These are phyloP conservation scores for Teratosphaeria viscida DNA, from an alignment of 2,329 filamentous ascomycete species.

Conservation along the genomic window DNA sequence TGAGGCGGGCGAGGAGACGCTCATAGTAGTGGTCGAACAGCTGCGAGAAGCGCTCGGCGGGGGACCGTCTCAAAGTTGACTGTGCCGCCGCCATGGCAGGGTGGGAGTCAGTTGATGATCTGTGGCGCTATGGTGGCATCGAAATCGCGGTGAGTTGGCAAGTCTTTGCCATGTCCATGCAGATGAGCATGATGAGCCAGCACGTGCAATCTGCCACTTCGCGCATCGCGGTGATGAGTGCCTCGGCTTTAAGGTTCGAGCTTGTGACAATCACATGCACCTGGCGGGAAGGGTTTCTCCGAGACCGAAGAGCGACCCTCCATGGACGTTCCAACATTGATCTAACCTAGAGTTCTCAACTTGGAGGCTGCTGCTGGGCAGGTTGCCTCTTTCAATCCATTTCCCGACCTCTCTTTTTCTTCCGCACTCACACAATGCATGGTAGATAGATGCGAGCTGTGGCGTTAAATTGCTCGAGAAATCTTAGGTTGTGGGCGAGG, in stretches of 20 bases:
- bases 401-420: too few species aligned
- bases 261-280: not conserved
- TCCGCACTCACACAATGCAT: too few species aligned
- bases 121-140: not conserved
- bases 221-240: not conserved
- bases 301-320: too few species aligned
- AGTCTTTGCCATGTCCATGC: not conserved
- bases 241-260: not conserved
- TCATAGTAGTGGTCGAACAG: constrained; percentile 29
- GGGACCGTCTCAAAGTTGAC: constrained; percentile 56
- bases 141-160: not conserved
- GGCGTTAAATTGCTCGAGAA: too few species aligned
- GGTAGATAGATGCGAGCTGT: too few species aligned
- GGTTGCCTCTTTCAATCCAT: too few species aligned
- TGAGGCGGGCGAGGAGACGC: constrained; percentile 36
- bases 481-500: too few species aligned
- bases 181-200: not conserved
- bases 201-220: not conserved
- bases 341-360: too few species aligned
- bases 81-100: constrained; percentile 68
- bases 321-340: too few species aligned
- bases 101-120: not conserved
- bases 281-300: not conserved
- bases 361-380: too few species aligned
- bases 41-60: constrained; percentile 20